Evolutionary conservation across 441 rosid genomes (phyloP).

Genomic region (Metrosideros polymorpha): DNA sequence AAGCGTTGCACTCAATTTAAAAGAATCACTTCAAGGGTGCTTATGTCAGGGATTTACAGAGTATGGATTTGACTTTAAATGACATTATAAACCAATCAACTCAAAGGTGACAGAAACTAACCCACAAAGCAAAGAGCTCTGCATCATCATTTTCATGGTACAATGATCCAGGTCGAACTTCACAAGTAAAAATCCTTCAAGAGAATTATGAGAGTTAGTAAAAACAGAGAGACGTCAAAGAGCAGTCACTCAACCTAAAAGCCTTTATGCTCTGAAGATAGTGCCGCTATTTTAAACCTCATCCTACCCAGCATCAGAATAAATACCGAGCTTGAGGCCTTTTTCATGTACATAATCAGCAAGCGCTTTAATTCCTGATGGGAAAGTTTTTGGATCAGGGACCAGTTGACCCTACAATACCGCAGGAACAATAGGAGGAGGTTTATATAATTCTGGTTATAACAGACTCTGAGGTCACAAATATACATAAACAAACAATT

Average conservation of each 20-base stretch:
- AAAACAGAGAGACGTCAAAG: not conserved
- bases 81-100: not conserved
- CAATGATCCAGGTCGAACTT: constrained; percentile 96
- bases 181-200: constrained; percentile 71
- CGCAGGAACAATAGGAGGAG: constrained; percentile 4
- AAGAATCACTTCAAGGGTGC: not conserved
- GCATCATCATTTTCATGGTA: constrained; percentile 81
- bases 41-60: not conserved
- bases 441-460: not conserved
- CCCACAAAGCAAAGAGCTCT: constrained; percentile 81
- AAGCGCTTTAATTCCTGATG: constrained; percentile 81
- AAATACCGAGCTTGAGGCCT: constrained; percentile 97
- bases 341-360: constrained; percentile 78
- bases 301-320: constrained; percentile 97
- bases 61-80: not conserved
- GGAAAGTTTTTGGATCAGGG: constrained; percentile 73
- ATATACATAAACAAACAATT: not conserved
- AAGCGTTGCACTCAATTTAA: not conserved
- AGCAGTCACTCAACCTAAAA: not conserved
- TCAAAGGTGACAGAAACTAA: constrained; percentile 28
- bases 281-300: constrained; percentile 8
- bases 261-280: not conserved
- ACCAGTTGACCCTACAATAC: constrained; percentile 60
- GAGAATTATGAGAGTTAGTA: constrained; percentile 1
- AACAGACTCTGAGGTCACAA: not conserved